These are phyloP conservation scores for Fusarium compactum DNA, from an alignment of 2,329 filamentous ascomycete genomes.

Conservation along the genomic window DNA sequence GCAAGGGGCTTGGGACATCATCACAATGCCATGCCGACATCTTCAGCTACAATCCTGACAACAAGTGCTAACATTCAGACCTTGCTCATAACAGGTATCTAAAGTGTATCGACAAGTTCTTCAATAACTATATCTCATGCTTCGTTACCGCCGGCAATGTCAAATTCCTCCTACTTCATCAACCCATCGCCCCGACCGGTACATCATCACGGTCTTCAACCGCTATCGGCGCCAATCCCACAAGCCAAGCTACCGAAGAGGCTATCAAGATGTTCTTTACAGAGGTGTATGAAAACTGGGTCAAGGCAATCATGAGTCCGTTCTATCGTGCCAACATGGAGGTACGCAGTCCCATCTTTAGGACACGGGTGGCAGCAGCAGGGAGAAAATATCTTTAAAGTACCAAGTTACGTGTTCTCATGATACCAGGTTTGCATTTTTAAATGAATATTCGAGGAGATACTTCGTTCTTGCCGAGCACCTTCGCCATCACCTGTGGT, in stretches of 20 bases:
- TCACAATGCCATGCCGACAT: neutral
- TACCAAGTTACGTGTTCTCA: constrained; percentile 25
- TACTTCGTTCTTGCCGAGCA: neutral
- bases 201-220: constrained; percentile 69
- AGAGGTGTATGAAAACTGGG: constrained; percentile 96
- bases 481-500: neutral
- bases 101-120: constrained; percentile 96
- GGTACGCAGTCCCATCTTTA: constrained; percentile 88
- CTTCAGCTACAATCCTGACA: neutral
- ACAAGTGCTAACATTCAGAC: constrained; percentile 10
- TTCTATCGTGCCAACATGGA: constrained; percentile 91
- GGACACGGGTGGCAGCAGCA: constrained; percentile 82
- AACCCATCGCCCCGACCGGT: constrained; percentile 68
- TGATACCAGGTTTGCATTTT: constrained; percentile 43
- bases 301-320: constrained; percentile 97
- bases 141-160: constrained; percentile 94
- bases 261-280: constrained; percentile 94
- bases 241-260: constrained; percentile 91
- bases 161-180: constrained; percentile 94
- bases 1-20: constrained; percentile 5
- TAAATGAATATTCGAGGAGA: no score
- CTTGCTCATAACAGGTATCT: constrained; percentile 76
- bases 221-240: constrained; percentile 86
- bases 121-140: constrained; percentile 93
- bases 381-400: constrained; percentile 89